These are phyloP conservation scores for Exophiala viscosa DNA, from an alignment of 2,329 filamentous ascomycete genomes.

Conservation along the genomic window DNA sequence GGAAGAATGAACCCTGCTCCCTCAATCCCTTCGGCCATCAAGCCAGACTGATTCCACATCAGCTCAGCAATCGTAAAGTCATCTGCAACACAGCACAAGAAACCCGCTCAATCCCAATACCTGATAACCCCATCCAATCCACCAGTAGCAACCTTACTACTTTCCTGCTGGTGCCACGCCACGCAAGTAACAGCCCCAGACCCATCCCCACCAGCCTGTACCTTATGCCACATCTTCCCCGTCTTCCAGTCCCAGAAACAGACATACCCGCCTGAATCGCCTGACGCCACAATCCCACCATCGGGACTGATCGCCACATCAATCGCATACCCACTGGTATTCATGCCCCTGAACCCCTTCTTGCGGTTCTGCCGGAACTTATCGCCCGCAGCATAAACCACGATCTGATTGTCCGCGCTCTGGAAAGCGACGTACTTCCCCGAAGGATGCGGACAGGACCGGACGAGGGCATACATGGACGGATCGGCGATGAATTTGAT, in stretches of 20 bases:
- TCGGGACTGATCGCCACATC: slow-evolving; percentile 86
- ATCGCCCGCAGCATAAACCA: slow-evolving; percentile 90
- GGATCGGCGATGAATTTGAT: slow-evolving; percentile 98
- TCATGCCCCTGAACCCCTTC: slow-evolving; percentile 93
- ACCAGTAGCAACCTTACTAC: slow-evolving; percentile 85
- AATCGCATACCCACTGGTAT: slow-evolving; percentile 89
- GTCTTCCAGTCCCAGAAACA: slow-evolving; percentile 99
- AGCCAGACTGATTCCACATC: too few relatives aligned
- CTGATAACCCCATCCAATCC: slow-evolving; percentile 84
- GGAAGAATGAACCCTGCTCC: too few relatives aligned
- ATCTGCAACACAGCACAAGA: too few relatives aligned
- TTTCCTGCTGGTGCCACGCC: slow-evolving; percentile 97
- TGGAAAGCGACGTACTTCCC: slow-evolving; percentile 96
- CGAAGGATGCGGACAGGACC: slow-evolving; percentile 76
- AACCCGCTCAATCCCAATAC: slow-evolving; percentile 72
- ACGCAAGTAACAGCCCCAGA: slow-evolving; percentile 65
- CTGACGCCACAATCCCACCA: slow-evolving; percentile 82
- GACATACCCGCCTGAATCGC: slow-evolving; percentile 82
- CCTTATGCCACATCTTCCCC: slow-evolving; percentile 97
- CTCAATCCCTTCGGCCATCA: too few relatives aligned
- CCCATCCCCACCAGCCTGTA: slow-evolving; percentile 65
- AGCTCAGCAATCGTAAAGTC: too few relatives aligned
- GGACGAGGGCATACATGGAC: slow-evolving; percentile 95
- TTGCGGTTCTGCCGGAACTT: slow-evolving; percentile 97
- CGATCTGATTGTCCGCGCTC: slow-evolving; percentile 90